Percentiles rank a stretch among this genome's conserved stretches.
phyloP scores from a whole-genome alignment of 2,329 filamentous ascomycete genomes.

The Trichophyton mentagrophytes region DNA sequence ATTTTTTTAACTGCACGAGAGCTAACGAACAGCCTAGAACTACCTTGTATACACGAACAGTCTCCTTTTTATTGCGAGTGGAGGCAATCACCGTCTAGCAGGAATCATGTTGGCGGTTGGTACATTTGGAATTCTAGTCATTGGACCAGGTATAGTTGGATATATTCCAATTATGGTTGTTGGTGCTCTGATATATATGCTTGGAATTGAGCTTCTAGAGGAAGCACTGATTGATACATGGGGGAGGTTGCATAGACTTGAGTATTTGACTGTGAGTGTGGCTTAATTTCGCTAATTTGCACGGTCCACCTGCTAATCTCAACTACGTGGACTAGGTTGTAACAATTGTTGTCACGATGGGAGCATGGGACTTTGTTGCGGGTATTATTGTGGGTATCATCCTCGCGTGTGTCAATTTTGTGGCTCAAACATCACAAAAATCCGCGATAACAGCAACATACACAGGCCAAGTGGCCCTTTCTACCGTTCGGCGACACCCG shows the following conservation, averaged over 20 bases:
- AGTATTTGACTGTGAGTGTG: slow-evolving; percentile 64
- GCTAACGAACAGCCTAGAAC: slow-evolving; percentile 46
- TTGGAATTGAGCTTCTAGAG: slow-evolving; percentile 80
- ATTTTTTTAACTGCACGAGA: background rate
- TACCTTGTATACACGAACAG: slow-evolving; percentile 97
- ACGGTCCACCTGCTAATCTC: background rate
- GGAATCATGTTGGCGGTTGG: slow-evolving; percentile 70
- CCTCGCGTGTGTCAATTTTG: slow-evolving; percentile 78
- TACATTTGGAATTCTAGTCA: slow-evolving; percentile 69
- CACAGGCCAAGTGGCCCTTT: slow-evolving; percentile 75
- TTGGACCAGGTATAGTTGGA: slow-evolving; percentile 78
- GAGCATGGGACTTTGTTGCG: slow-evolving; percentile 87
- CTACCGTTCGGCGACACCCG: slow-evolving; percentile 81
- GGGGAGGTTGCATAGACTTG: slow-evolving; percentile 71
- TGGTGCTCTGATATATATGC: slow-evolving; percentile 82
- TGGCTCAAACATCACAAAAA: slow-evolving; percentile 80
- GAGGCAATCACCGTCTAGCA: slow-evolving; percentile 73
- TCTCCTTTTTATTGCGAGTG: slow-evolving; percentile 88
- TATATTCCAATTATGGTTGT: slow-evolving; percentile 97
- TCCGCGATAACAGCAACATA: slow-evolving; percentile 85
- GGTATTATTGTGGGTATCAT: slow-evolving; percentile 88
- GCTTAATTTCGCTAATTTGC: slow-evolving; percentile 5
- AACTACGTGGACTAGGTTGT: slow-evolving; percentile 44
- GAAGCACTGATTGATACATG: slow-evolving; percentile 83
- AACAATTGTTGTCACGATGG: slow-evolving; percentile 88